These are phyloP conservation scores for Peniophora sp. DNA, from an alignment of 1,284 basidiomycete genomes.

Conservation along the genomic window DNA sequence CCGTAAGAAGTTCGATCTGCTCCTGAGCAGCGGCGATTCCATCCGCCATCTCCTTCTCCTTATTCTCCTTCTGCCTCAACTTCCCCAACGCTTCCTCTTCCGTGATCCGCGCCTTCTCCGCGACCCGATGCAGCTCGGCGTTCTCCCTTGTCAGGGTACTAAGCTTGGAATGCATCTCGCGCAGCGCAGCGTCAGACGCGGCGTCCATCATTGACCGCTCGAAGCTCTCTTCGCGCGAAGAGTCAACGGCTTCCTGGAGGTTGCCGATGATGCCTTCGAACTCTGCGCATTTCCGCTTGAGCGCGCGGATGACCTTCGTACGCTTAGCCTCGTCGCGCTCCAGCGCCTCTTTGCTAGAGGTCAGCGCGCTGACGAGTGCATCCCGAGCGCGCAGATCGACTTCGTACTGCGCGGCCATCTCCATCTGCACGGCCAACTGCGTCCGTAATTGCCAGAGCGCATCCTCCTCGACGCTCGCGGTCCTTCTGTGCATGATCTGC, in stretches of 20 bases:
- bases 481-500: conserved; percentile 39
- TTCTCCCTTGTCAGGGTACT: conserved; percentile 21
- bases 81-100: conserved; percentile 26
- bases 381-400: conserved; percentile 63
- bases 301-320: conserved; percentile 40
- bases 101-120: conserved; percentile 45
- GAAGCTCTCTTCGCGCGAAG: conserved; percentile 55
- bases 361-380: conserved; percentile 58
- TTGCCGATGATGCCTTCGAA: conserved; percentile 54
- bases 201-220: conserved; percentile 74
- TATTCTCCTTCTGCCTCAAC: conserved; percentile 32
- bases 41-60: conserved; percentile 34
- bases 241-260: conserved; percentile 65
- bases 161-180: conserved; percentile 50
- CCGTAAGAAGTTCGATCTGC: conserved; percentile 35
- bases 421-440: conserved; percentile 60
- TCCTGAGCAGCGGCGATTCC: conserved; percentile 46
- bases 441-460: conserved; percentile 64
- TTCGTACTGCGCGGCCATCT: conserved; percentile 66
- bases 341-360: conserved; percentile 37
- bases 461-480: conserved; percentile 59
- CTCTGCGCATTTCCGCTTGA: conserved; percentile 68
- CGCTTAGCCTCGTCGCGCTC: conserved; percentile 58
- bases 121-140: conserved; percentile 40
- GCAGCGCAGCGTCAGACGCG: conserved; percentile 61